A percentile compares a stretch with the other conserved stretches of the same genome.
These are phyloP conservation scores for Sporothrix protearum DNA, from an alignment of 2,329 filamentous ascomycete genomes.

Conservation along the genomic window DNA sequence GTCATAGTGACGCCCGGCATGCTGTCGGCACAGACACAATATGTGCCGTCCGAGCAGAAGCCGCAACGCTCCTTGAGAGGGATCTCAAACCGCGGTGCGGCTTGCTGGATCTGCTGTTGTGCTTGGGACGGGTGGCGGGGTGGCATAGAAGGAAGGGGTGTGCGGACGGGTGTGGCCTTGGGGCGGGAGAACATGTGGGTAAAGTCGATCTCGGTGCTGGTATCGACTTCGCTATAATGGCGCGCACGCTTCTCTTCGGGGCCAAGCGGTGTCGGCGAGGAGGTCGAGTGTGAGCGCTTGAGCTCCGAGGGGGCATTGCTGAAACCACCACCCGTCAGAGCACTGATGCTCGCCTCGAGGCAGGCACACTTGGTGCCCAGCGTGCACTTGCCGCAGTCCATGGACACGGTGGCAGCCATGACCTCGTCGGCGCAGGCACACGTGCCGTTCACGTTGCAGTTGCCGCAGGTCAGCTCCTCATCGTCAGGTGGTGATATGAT, in stretches of 20 bases:
- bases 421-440: slow-evolving; percentile 61
- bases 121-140: slow-evolving; percentile 24
- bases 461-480: slow-evolving; percentile 50
- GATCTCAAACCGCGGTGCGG: slow-evolving; percentile 34
- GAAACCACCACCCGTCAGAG: slow-evolving; percentile 30
- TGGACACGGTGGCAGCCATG: slow-evolving; percentile 48
- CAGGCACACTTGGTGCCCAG: slow-evolving; percentile 61
- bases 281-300: slow-evolving; percentile 45
- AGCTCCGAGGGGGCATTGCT: slow-evolving; percentile 38
- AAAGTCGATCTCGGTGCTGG: slow-evolving; percentile 67
- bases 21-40: slow-evolving; percentile 73
- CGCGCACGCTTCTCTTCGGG: slow-evolving; percentile 56
- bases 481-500: slow-evolving; percentile 54
- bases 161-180: slow-evolving; percentile 31
- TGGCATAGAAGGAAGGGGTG: slow-evolving; percentile 29
- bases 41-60: slow-evolving; percentile 78
- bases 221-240: slow-evolving; percentile 36
- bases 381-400: slow-evolving; percentile 65
- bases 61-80: slow-evolving; percentile 67
- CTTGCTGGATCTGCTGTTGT: slow-evolving; percentile 17
- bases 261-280: slow-evolving; percentile 39
- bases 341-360: slow-evolving; percentile 46
- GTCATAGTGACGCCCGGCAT: slow-evolving; percentile 35
- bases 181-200: slow-evolving; percentile 60
- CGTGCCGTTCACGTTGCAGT: slow-evolving; percentile 50